phyloP scores from a whole-genome alignment of 371 early-diverging fungal species.

The Zychaea mexicana region DNA sequence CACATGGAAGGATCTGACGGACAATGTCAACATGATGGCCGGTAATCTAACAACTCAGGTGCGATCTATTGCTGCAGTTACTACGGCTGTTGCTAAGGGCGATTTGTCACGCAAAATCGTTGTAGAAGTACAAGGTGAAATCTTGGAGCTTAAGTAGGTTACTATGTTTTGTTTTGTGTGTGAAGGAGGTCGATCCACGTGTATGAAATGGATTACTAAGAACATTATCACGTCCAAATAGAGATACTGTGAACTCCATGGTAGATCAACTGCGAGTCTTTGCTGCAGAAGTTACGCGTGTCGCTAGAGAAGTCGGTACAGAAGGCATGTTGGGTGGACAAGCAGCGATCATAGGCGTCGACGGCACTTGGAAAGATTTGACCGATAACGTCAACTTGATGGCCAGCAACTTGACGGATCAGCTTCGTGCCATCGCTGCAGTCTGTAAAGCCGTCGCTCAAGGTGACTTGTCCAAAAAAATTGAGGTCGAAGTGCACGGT shows the following conservation, averaged over 20 bases:
- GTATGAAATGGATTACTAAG: background rate
- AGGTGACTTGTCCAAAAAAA: conserved; percentile 51
- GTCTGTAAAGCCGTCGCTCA: conserved; percentile 62
- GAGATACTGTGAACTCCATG: conserved; percentile 49
- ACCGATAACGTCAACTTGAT: conserved; percentile 71
- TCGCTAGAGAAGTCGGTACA: conserved; percentile 61
- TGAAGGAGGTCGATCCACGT: background rate
- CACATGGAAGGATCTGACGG: conserved; percentile 62
- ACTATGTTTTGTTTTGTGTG: background rate
- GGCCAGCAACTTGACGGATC: conserved; percentile 64
- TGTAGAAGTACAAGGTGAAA: conserved; percentile 46
- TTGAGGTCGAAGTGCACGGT: conserved; percentile 39
- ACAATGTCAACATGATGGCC: conserved; percentile 62
- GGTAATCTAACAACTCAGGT: conserved; percentile 49
- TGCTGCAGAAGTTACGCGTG: conserved; percentile 58
- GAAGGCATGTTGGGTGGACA: conserved; percentile 63
- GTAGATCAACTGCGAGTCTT: conserved; percentile 47
- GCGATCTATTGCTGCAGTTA: conserved; percentile 52
- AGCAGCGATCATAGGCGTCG: conserved; percentile 57
- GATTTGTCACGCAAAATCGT: conserved; percentile 42
- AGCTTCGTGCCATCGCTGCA: conserved; percentile 55
- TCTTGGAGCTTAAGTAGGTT: conserved; percentile 48
- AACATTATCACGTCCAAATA: conserved; percentile 3
- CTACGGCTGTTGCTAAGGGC: conserved; percentile 49
- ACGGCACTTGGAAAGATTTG: conserved; percentile 74